phyloP scores from a whole-genome alignment of 1,139 yeast genomes.

The Kluyveromyces marxianus region DNA sequence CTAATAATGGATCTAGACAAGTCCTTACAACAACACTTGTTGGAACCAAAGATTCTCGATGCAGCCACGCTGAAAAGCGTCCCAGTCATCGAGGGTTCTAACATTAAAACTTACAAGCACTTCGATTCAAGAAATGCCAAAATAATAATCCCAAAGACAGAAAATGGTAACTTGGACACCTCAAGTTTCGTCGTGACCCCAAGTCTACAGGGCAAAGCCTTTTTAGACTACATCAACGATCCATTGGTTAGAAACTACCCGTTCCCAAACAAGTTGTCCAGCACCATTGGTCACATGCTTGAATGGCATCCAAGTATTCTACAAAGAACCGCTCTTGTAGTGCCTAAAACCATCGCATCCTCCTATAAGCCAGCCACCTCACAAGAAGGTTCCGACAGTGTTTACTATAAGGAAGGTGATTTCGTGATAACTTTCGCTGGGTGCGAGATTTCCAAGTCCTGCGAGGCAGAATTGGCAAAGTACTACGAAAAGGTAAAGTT shows the following conservation, averaged over 20 bases:
- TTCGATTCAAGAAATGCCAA: constrained; percentile 46
- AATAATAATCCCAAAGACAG: constrained; percentile 57
- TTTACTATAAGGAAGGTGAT: constrained; percentile 52
- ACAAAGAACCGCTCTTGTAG: constrained; percentile 64
- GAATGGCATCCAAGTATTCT: constrained; percentile 90
- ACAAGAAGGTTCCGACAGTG: constrained; percentile 24
- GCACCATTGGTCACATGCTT: constrained; percentile 68
- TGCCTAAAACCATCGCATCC: constrained; percentile 49
- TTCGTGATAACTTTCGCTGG: constrained; percentile 54
- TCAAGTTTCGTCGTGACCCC: constrained; percentile 63
- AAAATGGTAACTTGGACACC: constrained; percentile 51
- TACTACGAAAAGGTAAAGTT: constrained; percentile 16
- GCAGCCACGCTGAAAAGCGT: constrained; percentile 56
- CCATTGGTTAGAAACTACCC: constrained; percentile 57
- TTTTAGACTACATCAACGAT: constrained; percentile 72
- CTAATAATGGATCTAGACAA: constrained; percentile 59
- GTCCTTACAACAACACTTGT: constrained; percentile 48
- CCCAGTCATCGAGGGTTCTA: constrained; percentile 60
- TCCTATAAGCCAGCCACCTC: constrained; percentile 28
- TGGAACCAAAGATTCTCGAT: constrained; percentile 49
- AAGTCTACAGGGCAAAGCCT: constrained; percentile 53
- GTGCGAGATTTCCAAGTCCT: constrained; percentile 41
- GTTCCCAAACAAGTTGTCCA: constrained; percentile 54
- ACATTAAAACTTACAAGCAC: constrained; percentile 61
- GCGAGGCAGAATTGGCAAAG: constrained; percentile 43